phyloP scores from a whole-genome alignment of 345 rosid species.

The Euphorbia lathyris region DNA sequence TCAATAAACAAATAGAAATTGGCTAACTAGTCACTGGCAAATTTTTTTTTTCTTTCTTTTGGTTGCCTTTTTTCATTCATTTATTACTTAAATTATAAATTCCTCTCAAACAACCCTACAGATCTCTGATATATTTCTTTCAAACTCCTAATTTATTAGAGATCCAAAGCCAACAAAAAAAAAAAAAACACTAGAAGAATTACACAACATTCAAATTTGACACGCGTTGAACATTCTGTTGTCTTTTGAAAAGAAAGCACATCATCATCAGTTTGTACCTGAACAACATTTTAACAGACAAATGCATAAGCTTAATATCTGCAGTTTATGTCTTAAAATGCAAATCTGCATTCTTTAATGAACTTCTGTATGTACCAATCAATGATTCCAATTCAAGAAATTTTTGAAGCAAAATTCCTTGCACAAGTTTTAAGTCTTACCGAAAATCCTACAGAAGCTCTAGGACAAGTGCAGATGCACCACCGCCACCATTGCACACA shows the following conservation, averaged over 20 bases:
- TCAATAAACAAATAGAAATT: too few species aligned
- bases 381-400: too few species aligned
- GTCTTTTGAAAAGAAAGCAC: not conserved
- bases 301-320: too few species aligned
- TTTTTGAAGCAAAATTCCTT: too few species aligned
- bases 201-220: constrained; percentile 10
- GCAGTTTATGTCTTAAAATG: too few species aligned
- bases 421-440: constrained; percentile 10
- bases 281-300: too few species aligned
- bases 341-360: not conserved
- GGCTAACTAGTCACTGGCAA: too few species aligned
- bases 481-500: constrained; percentile 98
- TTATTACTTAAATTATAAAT: not conserved
- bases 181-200: not conserved
- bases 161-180: not conserved
- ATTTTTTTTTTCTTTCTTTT: too few species aligned
- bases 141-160: constrained; percentile 9
- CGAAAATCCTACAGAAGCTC: constrained; percentile 71
- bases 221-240: not conserved
- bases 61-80: not conserved
- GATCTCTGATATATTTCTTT: not conserved
- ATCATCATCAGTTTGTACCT: not conserved
- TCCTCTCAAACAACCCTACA: not conserved
- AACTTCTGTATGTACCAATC: too few species aligned
- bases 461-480: constrained; percentile 85